Percentiles rank a stretch among this genome's conserved stretches.
These are phyloP conservation scores for Pichia cephalocereana DNA, from an alignment of 805 yeast genomes.

Conservation along the genomic window DNA sequence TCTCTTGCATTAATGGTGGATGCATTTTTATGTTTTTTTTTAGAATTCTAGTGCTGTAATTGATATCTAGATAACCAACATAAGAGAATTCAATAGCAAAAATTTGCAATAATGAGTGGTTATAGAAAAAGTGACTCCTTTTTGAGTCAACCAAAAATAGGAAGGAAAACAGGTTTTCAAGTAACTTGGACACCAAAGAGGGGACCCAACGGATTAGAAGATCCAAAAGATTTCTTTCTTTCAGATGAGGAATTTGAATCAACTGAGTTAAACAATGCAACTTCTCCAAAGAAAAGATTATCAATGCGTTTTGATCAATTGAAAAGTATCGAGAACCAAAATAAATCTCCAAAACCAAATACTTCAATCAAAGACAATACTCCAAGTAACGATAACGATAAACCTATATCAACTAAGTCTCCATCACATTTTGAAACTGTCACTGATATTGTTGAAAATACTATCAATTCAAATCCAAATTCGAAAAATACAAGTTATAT, in stretches of 20 bases:
- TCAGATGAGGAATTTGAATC: conserved; percentile 37
- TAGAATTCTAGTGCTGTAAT: too few relatives aligned
- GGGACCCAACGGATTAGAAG: conserved; percentile 59
- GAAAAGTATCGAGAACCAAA: neutral
- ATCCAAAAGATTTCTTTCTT: conserved; percentile 54
- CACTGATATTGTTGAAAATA: neutral
- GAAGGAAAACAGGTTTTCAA: conserved; percentile 57
- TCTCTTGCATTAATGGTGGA: too few relatives aligned
- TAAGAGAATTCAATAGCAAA: too few relatives aligned
- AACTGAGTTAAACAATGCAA: conserved; percentile 5
- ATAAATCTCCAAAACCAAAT: neutral
- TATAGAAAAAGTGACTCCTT: conserved; percentile 29
- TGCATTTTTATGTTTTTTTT: too few relatives aligned
- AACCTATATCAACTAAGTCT: neutral
- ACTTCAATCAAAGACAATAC: too few relatives aligned
- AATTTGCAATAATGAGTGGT: neutral
- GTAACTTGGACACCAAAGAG: conserved; percentile 30
- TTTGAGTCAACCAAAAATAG: conserved; percentile 42
- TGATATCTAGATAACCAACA: too few relatives aligned
- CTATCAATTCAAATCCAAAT: conserved; percentile 16
- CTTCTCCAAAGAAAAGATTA: conserved; percentile 8
- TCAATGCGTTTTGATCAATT: conserved; percentile 4
- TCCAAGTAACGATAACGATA: neutral
- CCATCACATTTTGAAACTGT: neutral
- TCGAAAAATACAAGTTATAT: conserved; percentile 13